Conservation (phyloP, 768 basidiomycete genomes). For the Rhodotorula sphaerocarpa region DNA sequence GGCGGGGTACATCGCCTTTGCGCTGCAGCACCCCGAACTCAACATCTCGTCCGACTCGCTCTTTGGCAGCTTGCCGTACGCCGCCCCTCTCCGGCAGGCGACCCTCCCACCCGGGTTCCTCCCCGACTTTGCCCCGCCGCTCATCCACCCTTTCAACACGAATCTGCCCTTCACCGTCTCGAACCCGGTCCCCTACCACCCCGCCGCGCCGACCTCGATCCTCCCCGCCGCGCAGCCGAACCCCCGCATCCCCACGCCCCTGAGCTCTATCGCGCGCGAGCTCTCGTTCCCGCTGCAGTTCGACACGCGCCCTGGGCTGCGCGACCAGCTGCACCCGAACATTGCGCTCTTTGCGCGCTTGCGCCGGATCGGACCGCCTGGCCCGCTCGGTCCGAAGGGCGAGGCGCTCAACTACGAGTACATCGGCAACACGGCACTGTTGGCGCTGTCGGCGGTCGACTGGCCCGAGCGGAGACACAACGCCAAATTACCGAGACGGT, state of each 20-base stretch:
- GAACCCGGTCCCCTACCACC: conserved; percentile 21
- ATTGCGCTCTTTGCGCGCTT: conserved; percentile 34
- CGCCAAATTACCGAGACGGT: conserved; percentile 9
- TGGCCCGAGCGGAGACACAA: conserved; percentile 19
- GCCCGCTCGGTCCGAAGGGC: conserved; percentile 35
- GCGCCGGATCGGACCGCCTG: conserved; percentile 37
- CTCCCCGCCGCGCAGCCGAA: conserved; percentile 19
- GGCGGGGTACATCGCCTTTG: conserved; percentile 18
- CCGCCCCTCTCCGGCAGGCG: conserved; percentile 11
- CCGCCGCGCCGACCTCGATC: neutral
- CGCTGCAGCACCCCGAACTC: conserved; percentile 24
- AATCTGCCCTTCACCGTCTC: conserved; percentile 30
- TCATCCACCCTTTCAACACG: conserved; percentile 30
- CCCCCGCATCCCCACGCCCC: conserved; percentile 13
- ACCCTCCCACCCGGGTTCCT: conserved; percentile 29
- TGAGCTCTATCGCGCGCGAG: conserved; percentile 8
- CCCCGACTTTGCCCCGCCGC: conserved; percentile 4
- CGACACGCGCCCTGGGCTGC: conserved; percentile 7
- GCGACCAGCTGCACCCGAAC: conserved; percentile 16
- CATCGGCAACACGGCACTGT: conserved; percentile 19
- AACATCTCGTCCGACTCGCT: conserved; percentile 28
- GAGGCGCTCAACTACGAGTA: conserved; percentile 33
- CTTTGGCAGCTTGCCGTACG: conserved; percentile 28
- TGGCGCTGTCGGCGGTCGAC: conserved; percentile 22
- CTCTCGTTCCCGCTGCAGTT: conserved; percentile 26